Percentiles rank a stretch among this genome's conserved stretches.
These are phyloP conservation scores for Mycena alexandri DNA, from an alignment of 768 basidiomycete genomes.

Conservation along the genomic window DNA sequence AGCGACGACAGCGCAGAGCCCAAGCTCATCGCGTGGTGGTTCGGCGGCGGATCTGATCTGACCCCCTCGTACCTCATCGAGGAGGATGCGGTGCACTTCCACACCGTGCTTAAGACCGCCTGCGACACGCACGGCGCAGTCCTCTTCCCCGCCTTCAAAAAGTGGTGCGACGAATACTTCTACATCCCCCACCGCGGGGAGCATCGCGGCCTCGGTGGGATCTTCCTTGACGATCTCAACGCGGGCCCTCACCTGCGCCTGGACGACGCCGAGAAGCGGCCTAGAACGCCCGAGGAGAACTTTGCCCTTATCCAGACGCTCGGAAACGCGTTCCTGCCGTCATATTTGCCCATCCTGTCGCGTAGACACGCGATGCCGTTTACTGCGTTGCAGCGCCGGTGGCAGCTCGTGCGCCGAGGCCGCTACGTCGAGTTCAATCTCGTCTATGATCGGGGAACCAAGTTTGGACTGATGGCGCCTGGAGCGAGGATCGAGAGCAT, in stretches of 20 bases:
- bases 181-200: conserved; percentile 90
- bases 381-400: conserved; percentile 80
- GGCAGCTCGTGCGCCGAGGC: conserved; percentile 93
- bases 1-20: conserved; percentile 51
- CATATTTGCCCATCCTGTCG: conserved; percentile 89
- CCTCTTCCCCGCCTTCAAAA: conserved; percentile 86
- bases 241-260: conserved; percentile 76
- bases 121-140: conserved; percentile 78
- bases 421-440: conserved; percentile 97
- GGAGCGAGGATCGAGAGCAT: conserved; percentile 92
- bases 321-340: conserved; percentile 87
- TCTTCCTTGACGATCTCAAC: conserved; percentile 96
- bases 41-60: conserved; percentile 95
- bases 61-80: conserved; percentile 94
- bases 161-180: conserved; percentile 99
- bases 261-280: conserved; percentile 55
- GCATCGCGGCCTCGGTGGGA: conserved; percentile 89
- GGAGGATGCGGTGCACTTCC: conserved; percentile 91
- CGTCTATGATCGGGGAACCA: conserved; percentile 88
- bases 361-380: conserved; percentile 66
- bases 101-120: conserved; percentile 77
- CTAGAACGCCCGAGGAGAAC: conserved; percentile 73
- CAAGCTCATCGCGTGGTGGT: conserved; percentile 94
- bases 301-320: conserved; percentile 81
- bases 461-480: conserved; percentile 87